phyloP scores from a whole-genome alignment of 495 filamentous ascomycete genomes.

The Penicillium angulare region DNA sequence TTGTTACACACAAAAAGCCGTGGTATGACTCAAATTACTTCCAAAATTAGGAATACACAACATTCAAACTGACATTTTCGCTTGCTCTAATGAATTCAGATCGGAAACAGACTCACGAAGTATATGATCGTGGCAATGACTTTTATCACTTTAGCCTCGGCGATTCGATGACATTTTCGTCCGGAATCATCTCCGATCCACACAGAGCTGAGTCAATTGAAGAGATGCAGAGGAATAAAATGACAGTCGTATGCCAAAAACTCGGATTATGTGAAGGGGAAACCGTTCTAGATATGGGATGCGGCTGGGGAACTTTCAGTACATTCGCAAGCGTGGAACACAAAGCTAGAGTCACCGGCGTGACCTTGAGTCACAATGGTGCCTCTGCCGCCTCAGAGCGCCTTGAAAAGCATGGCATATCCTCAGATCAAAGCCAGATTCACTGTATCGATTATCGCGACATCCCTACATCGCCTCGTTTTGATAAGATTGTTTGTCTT shows the following conservation, averaged over 20 bases:
- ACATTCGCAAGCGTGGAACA: constrained; percentile 64
- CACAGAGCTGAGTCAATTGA: constrained; percentile 64
- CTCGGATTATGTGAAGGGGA: constrained; percentile 61
- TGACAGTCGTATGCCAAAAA: constrained; percentile 69
- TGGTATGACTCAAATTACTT: too few relatives aligned
- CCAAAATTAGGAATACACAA: too few relatives aligned
- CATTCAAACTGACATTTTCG: too few relatives aligned
- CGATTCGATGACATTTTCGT: constrained; percentile 72
- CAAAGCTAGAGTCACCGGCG: constrained; percentile 61
- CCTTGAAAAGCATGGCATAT: constrained; percentile 56
- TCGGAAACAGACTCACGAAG: constrained; percentile 72
- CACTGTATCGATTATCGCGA: constrained; percentile 70
- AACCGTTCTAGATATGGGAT: constrained; percentile 65
- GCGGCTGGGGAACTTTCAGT: constrained; percentile 69
- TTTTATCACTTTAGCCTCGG: constrained; percentile 75
- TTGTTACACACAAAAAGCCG: constrained; percentile 62
- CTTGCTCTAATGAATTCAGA: too few relatives aligned
- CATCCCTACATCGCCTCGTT: constrained; percentile 57
- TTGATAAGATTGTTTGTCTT: constrained; percentile 67
- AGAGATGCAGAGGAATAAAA: constrained; percentile 71
- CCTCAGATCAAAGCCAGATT: constrained; percentile 59
- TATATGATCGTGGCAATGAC: constrained; percentile 73
- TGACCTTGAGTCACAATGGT: constrained; percentile 69
- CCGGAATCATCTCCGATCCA: constrained; percentile 66
- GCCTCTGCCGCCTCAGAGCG: constrained; percentile 69